phyloP scores from a whole-genome alignment of 345 rosid genomes.

The Microthlaspi erraticum region DNA sequence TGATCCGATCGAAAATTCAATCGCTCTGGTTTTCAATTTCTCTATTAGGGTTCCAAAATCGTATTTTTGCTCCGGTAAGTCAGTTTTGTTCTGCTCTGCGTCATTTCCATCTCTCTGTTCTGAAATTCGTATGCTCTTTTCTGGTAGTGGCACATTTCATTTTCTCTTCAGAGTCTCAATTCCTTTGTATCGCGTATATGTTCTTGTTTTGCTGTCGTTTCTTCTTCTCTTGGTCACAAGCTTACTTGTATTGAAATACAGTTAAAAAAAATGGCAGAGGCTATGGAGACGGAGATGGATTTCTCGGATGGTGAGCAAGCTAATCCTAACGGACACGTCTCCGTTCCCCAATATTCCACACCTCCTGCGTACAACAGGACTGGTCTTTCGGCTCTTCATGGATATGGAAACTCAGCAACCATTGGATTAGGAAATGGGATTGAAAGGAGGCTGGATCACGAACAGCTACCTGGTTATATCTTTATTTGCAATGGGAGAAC shows the following conservation, averaged over 20 bases:
- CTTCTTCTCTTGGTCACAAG: neutral
- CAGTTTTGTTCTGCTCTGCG: constrained; percentile 9
- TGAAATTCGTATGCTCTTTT: neutral
- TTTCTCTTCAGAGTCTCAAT: neutral
- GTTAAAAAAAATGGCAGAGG: constrained; percentile 9
- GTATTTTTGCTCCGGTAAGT: constrained; percentile 23
- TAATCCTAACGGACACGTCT: constrained; percentile 2
- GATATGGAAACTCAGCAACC: constrained; percentile 31
- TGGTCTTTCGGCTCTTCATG: constrained; percentile 22
- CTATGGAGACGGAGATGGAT: constrained; percentile 47
- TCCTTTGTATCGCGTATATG: neutral
- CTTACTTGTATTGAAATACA: constrained; percentile 10
- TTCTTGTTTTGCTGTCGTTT: neutral
- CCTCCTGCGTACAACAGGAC: constrained; percentile 16
- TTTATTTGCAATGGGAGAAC: constrained; percentile 59
- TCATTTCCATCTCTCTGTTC: neutral
- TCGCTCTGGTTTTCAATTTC: neutral
- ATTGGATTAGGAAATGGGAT: constrained; percentile 26
- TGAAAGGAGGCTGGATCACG: constrained; percentile 26
- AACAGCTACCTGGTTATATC: constrained; percentile 54
- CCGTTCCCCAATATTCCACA: neutral
- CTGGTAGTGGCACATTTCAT: neutral
- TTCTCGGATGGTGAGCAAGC: constrained; percentile 40
- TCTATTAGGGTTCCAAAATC: constrained; percentile 6
- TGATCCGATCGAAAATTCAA: neutral